phyloP scores from a whole-genome alignment of 306 rosid genomes.

The Phaseolus lunatus region DNA sequence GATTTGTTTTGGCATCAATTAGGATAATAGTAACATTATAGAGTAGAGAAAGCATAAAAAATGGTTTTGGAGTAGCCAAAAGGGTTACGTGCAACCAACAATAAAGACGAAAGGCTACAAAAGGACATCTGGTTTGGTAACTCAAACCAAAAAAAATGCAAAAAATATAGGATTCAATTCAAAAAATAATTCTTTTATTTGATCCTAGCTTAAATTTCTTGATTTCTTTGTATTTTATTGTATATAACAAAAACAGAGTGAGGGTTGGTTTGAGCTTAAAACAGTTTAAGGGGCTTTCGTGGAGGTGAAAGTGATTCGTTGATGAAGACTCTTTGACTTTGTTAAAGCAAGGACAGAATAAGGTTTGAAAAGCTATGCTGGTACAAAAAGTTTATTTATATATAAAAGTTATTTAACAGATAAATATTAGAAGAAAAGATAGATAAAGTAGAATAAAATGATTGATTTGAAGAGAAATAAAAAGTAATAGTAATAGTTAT shows the following conservation, averaged over 20 bases:
- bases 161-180: conserved; percentile 13
- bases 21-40: conserved; percentile 51
- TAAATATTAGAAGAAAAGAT: not conserved
- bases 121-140: conserved; percentile 75
- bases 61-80: conserved; percentile 62
- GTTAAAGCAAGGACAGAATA: conserved; percentile 34
- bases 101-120: conserved; percentile 51
- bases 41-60: conserved; percentile 45
- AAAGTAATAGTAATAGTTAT: not conserved
- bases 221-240: no score
- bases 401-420: not conserved
- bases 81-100: conserved; percentile 55
- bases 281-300: conserved; percentile 45
- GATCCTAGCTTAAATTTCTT: not conserved
- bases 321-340: conserved; percentile 62
- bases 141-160: conserved; percentile 56
- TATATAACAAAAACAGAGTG: conserved; percentile 22
- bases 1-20: conserved; percentile 28
- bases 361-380: not conserved
- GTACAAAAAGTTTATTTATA: not conserved
- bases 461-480: not conserved
- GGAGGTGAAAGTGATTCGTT: conserved; percentile 34
- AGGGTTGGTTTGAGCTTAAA: conserved; percentile 43
- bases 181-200: not conserved
- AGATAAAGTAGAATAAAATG: not conserved